Evolutionary conservation across 805 yeast species (phyloP).

Genomic region (Metschnikowia noctiluminum): DNA sequence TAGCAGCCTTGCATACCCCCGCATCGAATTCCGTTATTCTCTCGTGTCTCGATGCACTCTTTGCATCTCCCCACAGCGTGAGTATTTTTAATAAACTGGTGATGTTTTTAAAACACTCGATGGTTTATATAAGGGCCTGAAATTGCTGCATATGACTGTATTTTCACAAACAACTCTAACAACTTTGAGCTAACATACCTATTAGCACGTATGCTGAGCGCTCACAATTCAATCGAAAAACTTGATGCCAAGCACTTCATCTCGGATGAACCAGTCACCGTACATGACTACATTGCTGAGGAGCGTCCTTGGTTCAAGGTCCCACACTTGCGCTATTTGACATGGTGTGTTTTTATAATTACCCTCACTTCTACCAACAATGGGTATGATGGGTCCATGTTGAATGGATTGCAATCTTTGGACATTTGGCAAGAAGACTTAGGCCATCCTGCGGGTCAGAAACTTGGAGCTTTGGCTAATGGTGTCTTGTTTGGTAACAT

Average conservation of each 20-base stretch:
- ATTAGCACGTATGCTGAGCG: slow-evolving; percentile 1
- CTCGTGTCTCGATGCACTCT: neutral
- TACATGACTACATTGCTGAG: slow-evolving; percentile 15
- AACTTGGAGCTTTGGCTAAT: slow-evolving; percentile 22
- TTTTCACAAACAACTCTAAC: neutral
- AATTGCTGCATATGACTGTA: too few relatives aligned
- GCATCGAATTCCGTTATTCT: neutral
- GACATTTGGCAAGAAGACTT: slow-evolving; percentile 38
- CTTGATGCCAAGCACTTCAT: neutral
- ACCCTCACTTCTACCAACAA: slow-evolving; percentile 46
- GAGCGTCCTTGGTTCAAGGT: slow-evolving; percentile 30
- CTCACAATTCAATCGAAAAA: slow-evolving; percentile 2
- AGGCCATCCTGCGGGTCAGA: slow-evolving; percentile 21
- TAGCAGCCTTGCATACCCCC: neutral
- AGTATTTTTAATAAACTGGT: neutral
- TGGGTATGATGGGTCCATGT: slow-evolving; percentile 30
- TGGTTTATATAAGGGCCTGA: neutral
- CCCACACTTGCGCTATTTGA: slow-evolving; percentile 37
- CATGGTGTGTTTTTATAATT: slow-evolving; percentile 36
- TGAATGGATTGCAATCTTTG: slow-evolving; percentile 50
- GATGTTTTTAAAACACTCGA: neutral
- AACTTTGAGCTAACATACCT: neutral
- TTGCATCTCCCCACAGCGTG: neutral
- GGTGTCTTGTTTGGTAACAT: slow-evolving; percentile 36
- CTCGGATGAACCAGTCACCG: slow-evolving; percentile 2